Conservation (phyloP, 306 rosid species). For the Gynostemma pentaphyllum region DNA sequence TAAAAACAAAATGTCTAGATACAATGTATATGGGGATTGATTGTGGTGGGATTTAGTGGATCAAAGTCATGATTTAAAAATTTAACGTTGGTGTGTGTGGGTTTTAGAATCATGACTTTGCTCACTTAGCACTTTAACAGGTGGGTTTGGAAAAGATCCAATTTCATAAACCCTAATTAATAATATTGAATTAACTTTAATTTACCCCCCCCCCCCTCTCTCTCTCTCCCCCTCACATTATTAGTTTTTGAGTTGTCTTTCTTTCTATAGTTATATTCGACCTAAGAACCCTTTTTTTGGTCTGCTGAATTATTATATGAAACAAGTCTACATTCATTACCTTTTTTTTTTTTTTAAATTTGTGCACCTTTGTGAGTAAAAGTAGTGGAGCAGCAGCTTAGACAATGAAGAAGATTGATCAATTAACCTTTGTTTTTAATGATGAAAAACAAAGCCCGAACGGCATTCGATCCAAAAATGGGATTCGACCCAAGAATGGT, state of each 20-base stretch:
- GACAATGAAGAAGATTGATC: too few relatives aligned
- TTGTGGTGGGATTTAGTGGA: conserved; percentile 4
- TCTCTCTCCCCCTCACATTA: too few relatives aligned
- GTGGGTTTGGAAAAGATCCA: not conserved
- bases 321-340: not conserved
- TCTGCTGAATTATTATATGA: not conserved
- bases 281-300: not conserved
- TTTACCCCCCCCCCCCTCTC: not conserved
- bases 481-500: too few relatives aligned
- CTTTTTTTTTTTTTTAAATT: not conserved
- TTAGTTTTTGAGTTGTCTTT: not conserved
- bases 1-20: not conserved
- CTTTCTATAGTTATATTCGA: not conserved
- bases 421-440: too few relatives aligned
- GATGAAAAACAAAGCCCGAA: too few relatives aligned
- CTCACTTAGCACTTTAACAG: not conserved
- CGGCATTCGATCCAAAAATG: too few relatives aligned
- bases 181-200: not conserved
- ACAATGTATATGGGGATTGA: not conserved
- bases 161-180: not conserved
- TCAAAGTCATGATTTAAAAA: not conserved
- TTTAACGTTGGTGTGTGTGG: not conserved
- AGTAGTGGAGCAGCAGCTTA: not conserved
- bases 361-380: not conserved
- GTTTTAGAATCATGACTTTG: not conserved